phyloP scores from a whole-genome alignment of 176 grass and related monocot genomes.

The Lolium multiflorum region DNA sequence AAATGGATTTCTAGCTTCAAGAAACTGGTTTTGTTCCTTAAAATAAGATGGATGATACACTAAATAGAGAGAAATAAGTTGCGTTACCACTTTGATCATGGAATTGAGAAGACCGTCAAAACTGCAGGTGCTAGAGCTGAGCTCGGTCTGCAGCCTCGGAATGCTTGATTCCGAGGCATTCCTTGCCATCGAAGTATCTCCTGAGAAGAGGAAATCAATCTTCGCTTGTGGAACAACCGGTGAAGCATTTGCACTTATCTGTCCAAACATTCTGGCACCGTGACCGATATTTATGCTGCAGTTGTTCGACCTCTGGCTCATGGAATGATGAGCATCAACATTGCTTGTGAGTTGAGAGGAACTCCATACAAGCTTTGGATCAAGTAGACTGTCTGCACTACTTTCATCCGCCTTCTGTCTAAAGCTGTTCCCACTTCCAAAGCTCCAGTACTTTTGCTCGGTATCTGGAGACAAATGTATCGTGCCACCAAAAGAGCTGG shows the following conservation, averaged over 20 bases:
- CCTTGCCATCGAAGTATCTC: conserved; percentile 43
- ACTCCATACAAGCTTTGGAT: conserved; percentile 56
- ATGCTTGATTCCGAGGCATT: conserved; percentile 45
- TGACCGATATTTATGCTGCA: conserved; percentile 39
- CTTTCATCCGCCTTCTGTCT: conserved; percentile 46
- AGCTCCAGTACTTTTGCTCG: conserved; percentile 65
- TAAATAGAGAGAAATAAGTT: no score
- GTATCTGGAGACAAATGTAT: conserved; percentile 35
- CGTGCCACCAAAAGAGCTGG: conserved; percentile 44
- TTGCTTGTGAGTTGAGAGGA: conserved; percentile 49
- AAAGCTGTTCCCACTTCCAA: conserved; percentile 56
- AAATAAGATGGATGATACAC: not conserved
- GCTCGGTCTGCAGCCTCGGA: conserved; percentile 56
- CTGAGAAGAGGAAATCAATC: conserved; percentile 42
- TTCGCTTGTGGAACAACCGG: conserved; percentile 40
- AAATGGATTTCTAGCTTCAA: not conserved
- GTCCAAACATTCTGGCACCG: conserved; percentile 44
- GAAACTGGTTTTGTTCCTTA: not conserved
- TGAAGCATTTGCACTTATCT: conserved; percentile 39
- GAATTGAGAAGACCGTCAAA: conserved; percentile 82
- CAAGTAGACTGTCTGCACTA: conserved; percentile 42
- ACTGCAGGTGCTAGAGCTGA: conserved; percentile 67
- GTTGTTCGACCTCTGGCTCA: conserved; percentile 49
- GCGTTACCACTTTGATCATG: conserved; percentile 84
- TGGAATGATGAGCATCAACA: conserved; percentile 34